A percentile compares a stretch with the other conserved stretches of the same genome.
These are phyloP conservation scores for Xerocomellus intermedius DNA, from an alignment of 768 basidiomycete species.

Conservation along the genomic window DNA sequence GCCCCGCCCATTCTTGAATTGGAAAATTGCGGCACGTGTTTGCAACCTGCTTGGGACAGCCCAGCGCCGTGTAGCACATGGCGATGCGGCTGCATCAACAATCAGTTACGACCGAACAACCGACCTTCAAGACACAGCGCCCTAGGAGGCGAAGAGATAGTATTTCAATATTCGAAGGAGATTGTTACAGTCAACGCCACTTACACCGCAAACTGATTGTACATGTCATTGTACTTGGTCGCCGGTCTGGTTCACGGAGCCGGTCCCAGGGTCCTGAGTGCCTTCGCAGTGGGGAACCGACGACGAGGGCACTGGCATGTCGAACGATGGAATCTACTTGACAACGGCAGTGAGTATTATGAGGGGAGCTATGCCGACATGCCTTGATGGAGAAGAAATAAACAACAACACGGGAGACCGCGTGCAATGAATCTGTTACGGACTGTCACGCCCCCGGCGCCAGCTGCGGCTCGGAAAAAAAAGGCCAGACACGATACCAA, in stretches of 20 bases:
- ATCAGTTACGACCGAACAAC: not conserved
- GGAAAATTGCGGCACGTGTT: not conserved
- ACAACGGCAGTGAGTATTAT: not conserved
- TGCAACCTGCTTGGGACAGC: not conserved
- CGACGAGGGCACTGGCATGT: not conserved
- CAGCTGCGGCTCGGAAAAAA: not conserved
- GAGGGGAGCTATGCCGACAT: constrained; percentile 12
- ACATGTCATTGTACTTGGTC: not conserved
- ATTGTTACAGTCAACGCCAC: not conserved
- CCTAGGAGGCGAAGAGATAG: not conserved
- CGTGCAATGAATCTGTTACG: constrained; percentile 3
- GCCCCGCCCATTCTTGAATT: not conserved
- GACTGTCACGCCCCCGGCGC: constrained; percentile 1
- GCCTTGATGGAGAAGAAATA: constrained; percentile 6
- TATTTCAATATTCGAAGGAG: not conserved
- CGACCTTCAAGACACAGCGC: not conserved
- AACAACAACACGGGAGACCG: constrained; percentile 2
- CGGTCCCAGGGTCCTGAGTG: not conserved
- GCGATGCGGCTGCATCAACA: not conserved
- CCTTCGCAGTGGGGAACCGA: not conserved
- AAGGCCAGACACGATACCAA: not conserved
- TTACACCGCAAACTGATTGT: no score
- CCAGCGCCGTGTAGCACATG: not conserved
- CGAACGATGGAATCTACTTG: not conserved
- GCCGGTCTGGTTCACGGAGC: not conserved